Conservation (phyloP, 176 grass and related monocot genomes). For the Triticum turgidum region DNA sequence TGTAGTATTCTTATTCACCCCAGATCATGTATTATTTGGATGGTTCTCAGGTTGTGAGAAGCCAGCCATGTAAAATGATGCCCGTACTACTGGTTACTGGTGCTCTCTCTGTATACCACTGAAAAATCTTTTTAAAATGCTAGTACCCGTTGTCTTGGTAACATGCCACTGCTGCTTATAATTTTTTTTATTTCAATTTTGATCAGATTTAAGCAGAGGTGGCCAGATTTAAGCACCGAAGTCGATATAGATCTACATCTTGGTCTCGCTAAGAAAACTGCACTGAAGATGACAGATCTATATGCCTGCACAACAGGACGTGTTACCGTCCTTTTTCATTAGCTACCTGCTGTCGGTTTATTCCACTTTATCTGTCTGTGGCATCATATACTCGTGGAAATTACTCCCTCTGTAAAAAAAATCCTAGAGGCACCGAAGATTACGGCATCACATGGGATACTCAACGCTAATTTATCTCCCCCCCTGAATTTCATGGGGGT, state of each 20-base stretch:
- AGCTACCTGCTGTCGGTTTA: too few relatives aligned
- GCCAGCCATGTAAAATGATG: neutral
- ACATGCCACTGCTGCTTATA: neutral
- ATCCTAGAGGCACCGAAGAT: too few relatives aligned
- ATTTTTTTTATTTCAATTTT: neutral
- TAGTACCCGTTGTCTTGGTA: neutral
- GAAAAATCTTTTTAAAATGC: neutral
- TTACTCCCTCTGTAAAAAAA: too few relatives aligned
- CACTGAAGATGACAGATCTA: slow-evolving; percentile 31
- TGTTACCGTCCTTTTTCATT: neutral
- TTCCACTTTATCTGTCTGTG: too few relatives aligned
- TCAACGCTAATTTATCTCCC: too few relatives aligned
- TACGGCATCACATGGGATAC: too few relatives aligned
- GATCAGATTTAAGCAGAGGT: slow-evolving; percentile 24
- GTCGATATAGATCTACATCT: neutral
- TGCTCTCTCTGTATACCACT: neutral
- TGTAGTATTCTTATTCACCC: neutral
- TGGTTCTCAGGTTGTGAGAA: neutral
- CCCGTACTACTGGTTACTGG: neutral
- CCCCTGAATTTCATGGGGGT: too few relatives aligned
- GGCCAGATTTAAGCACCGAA: slow-evolving; percentile 12
- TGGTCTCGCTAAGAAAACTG: neutral
- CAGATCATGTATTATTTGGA: neutral
- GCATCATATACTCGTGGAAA: too few relatives aligned
- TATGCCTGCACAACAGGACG: neutral